A percentile compares a stretch with the other conserved stretches of the same genome.
Evolutionary conservation across 2,329 filamentous ascomycete genomes (phyloP).

Genomic region (Akanthomyces lecanii): DNA sequence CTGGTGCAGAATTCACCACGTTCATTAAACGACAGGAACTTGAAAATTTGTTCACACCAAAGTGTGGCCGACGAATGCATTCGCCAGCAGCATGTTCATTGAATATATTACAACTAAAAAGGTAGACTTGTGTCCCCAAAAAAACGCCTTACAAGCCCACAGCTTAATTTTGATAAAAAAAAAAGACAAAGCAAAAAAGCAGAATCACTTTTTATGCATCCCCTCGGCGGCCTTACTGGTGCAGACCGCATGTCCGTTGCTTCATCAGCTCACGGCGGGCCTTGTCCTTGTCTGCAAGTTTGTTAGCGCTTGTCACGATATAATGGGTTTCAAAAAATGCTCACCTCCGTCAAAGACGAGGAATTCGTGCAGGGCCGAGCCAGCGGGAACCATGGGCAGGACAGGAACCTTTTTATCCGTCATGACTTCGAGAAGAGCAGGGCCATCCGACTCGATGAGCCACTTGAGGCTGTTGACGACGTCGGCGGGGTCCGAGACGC

Average conservation of each 20-base stretch:
- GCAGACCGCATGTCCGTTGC: conserved; percentile 53
- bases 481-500: conserved; percentile 70
- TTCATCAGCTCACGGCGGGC: conserved; percentile 63
- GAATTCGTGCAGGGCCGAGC: conserved; percentile 86
- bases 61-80: neutral
- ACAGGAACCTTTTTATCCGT: conserved; percentile 92
- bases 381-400: conserved; percentile 93
- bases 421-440: conserved; percentile 85
- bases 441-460: conserved; percentile 86
- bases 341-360: conserved; percentile 43
- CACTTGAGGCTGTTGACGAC: conserved; percentile 75
- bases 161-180: neutral
- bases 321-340: conserved; percentile 3
- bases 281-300: conserved; percentile 58
- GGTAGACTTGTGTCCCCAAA: neutral
- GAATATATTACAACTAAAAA: conserved; percentile 10
- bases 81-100: conserved; percentile 4
- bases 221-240: conserved; percentile 23
- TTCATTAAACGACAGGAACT: neutral
- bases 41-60: neutral
- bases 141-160: conserved; percentile 4
- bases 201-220: conserved; percentile 4
- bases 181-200: neutral
- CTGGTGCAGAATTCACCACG: neutral
- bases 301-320: conserved; percentile 30